Percentiles rank a stretch among this genome's conserved stretches.
phyloP scores from a whole-genome alignment of 306 rosid genomes.

The Lupinus albus region DNA sequence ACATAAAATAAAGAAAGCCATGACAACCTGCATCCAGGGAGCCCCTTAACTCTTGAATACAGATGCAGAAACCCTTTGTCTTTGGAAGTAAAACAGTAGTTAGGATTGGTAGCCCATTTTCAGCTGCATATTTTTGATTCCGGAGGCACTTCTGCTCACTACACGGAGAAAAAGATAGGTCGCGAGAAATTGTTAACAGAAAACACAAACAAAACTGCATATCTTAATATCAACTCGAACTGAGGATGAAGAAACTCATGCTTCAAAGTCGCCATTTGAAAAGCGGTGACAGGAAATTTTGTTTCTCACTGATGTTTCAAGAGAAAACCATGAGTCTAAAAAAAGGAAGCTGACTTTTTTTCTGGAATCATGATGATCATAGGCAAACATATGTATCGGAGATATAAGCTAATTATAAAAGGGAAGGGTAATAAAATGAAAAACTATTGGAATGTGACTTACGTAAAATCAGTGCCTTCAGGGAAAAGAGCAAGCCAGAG shows the following conservation, averaged over 20 bases:
- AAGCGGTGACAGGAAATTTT: neutral
- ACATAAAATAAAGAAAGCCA: conserved; percentile 18
- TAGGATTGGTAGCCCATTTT: conserved; percentile 66
- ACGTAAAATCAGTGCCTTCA: conserved; percentile 89
- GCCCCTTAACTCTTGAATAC: conserved; percentile 61
- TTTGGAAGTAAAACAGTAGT: conserved; percentile 73
- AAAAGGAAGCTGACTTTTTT: conserved; percentile 13
- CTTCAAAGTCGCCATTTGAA: conserved; percentile 20
- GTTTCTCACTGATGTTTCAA: conserved; percentile 5
- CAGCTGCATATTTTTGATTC: conserved; percentile 74
- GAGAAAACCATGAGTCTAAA: conserved; percentile 23
- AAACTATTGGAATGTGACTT: conserved; percentile 40
- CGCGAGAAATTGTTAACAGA: conserved; percentile 21
- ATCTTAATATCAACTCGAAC: conserved; percentile 29
- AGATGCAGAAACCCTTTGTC: conserved; percentile 73
- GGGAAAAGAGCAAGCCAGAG: conserved; percentile 93
- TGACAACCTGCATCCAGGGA: conserved; percentile 69
- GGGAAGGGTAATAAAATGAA: conserved; percentile 13
- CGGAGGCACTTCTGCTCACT: conserved; percentile 77
- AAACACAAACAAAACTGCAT: neutral
- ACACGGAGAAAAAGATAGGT: conserved; percentile 36
- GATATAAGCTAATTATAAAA: conserved; percentile 3
- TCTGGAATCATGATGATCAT: conserved; percentile 10
- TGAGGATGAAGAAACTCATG: conserved; percentile 5
- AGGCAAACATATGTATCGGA: conserved; percentile 8